Percentiles rank a stretch among this genome's conserved stretches.
phyloP scores from a whole-genome alignment of 164 flowering plant species.

The Warburgia ugandensis region DNA sequence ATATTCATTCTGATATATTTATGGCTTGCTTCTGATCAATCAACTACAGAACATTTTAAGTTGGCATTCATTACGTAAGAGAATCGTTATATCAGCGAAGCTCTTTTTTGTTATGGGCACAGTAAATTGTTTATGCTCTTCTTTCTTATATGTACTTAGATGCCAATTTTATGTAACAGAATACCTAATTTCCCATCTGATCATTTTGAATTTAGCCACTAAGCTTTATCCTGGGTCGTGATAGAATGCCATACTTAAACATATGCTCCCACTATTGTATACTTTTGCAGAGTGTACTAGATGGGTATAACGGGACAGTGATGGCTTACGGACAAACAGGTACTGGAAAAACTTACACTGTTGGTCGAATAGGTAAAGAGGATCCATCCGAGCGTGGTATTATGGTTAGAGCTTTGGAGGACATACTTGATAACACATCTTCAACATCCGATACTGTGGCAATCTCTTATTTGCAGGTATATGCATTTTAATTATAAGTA shows the following conservation, averaged over 20 bases:
- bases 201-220: neutral
- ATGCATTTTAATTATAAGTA: neutral
- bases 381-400: conserved; percentile 91
- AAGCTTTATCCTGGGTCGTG: neutral
- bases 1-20: too few relatives aligned
- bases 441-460: conserved; percentile 46
- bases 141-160: too few relatives aligned
- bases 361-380: conserved; percentile 73
- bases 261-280: conserved; percentile 9
- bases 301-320: conserved; percentile 92
- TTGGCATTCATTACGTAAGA: too few relatives aligned
- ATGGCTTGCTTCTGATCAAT: neutral
- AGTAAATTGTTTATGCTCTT: too few relatives aligned
- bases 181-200: too few relatives aligned
- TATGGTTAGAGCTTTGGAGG: conserved; percentile 89
- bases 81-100: too few relatives aligned
- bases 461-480: conserved; percentile 85
- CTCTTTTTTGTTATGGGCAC: too few relatives aligned
- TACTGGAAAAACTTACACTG: conserved; percentile 90
- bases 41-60: neutral
- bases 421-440: conserved; percentile 53
- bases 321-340: conserved; percentile 99
- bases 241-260: conserved; percentile 3
- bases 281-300: conserved; percentile 81
- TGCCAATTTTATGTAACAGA: too few relatives aligned